phyloP scores from a whole-genome alignment of 345 rosid genomes.

The Cardamine resedifolia region DNA sequence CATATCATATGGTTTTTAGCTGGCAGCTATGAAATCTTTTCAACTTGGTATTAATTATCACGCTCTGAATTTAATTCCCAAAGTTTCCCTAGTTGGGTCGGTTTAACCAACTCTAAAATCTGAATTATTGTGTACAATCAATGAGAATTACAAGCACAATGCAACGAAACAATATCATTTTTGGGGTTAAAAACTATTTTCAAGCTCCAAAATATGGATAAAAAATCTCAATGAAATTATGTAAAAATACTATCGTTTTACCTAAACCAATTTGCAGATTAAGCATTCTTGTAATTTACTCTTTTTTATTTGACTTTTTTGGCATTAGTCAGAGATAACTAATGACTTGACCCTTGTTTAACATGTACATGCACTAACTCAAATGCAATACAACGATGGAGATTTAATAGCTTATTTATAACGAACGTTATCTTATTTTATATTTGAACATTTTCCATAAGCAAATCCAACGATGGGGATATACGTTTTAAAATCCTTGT shows the following conservation, averaged over 20 bases:
- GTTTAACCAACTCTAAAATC: not conserved
- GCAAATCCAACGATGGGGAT: not conserved
- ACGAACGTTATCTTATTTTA: not conserved
- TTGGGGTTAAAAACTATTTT: not conserved
- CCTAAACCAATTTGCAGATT: slow-evolving; percentile 1
- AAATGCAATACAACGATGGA: slow-evolving; percentile 25
- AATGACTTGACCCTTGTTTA: slow-evolving; percentile 20
- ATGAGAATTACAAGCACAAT: not conserved
- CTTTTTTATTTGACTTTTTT: slow-evolving; percentile 23
- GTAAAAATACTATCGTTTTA: not conserved
- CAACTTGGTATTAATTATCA: slow-evolving; percentile 21
- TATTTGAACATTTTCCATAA: not conserved
- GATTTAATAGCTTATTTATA: not conserved
- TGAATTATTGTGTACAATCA: not conserved
- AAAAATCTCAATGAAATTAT: not conserved
- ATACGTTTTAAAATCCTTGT: not conserved
- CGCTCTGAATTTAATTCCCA: slow-evolving; percentile 11
- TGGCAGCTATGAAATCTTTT: slow-evolving; percentile 29
- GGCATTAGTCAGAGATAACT: slow-evolving; percentile 27
- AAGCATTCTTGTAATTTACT: not conserved
- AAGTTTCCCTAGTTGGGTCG: not conserved
- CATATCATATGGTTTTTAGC: slow-evolving; percentile 30
- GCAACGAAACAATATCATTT: not conserved
- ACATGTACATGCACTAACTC: slow-evolving; percentile 32
- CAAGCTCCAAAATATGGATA: not conserved